phyloP scores from a whole-genome alignment of 2,329 filamentous ascomycete species.

The Daldinia sp. region DNA sequence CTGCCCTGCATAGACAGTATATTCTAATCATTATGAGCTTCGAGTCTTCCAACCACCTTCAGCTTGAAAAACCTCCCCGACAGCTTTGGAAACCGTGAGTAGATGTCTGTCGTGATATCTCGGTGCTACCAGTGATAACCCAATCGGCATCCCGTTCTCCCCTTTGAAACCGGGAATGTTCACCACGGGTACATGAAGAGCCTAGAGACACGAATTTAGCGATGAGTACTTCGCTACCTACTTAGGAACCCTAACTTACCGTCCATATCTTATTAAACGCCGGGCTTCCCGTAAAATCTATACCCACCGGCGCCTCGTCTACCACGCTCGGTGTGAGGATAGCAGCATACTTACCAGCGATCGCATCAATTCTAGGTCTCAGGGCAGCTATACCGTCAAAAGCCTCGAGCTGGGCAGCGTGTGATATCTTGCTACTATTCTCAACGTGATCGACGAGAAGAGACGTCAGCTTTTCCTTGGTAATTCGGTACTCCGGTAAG shows the following conservation, averaged over 20 bases:
- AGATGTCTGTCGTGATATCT: slow-evolving; percentile 56
- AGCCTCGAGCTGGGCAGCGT: slow-evolving; percentile 59
- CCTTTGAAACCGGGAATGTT: slow-evolving; percentile 71
- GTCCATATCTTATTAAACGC: slow-evolving; percentile 62
- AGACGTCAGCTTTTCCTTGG: slow-evolving; percentile 56
- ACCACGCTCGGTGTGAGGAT: slow-evolving; percentile 66
- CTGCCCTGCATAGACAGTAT: neutral
- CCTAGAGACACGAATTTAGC: slow-evolving; percentile 39
- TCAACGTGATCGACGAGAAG: slow-evolving; percentile 61
- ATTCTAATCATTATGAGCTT: neutral
- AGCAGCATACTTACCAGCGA: slow-evolving; percentile 61
- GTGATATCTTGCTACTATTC: slow-evolving; percentile 53
- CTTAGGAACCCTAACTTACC: slow-evolving; percentile 48
- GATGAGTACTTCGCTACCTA: neutral
- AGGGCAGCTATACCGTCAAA: slow-evolving; percentile 63
- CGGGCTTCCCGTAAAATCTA: slow-evolving; percentile 62
- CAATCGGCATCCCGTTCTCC: slow-evolving; percentile 65
- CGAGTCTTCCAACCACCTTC: slow-evolving; percentile 41
- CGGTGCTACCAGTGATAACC: slow-evolving; percentile 60
- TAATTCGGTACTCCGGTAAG: slow-evolving; percentile 59
- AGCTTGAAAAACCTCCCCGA: slow-evolving; percentile 51
- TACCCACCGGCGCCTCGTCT: slow-evolving; percentile 66
- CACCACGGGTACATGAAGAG: slow-evolving; percentile 68
- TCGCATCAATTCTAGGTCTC: slow-evolving; percentile 62
- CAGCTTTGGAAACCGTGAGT: slow-evolving; percentile 50